A percentile compares a stretch with the other conserved stretches of the same genome.
Conservation (phyloP, 1,284 basidiomycete species). For the Papiliotrema flavescens region DNA sequence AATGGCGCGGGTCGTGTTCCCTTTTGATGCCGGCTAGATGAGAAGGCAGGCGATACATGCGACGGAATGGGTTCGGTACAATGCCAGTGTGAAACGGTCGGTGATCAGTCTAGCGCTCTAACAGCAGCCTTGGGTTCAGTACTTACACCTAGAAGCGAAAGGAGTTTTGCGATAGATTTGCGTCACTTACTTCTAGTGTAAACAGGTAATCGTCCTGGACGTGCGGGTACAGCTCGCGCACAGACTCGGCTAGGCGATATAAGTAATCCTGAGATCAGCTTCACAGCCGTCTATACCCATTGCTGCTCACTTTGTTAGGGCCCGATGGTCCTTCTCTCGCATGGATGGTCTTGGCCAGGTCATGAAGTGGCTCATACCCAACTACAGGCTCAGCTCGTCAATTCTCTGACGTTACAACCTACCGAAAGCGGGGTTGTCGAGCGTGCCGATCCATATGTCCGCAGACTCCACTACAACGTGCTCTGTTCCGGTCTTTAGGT, state of each 20-base stretch:
- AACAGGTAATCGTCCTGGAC: slow-evolving; percentile 43
- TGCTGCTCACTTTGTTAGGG: slow-evolving; percentile 31
- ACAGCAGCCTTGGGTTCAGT: slow-evolving; percentile 7
- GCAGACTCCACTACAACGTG: slow-evolving; percentile 22
- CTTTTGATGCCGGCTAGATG: no score
- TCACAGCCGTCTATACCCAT: not conserved
- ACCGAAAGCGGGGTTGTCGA: slow-evolving; percentile 43
- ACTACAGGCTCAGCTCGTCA: slow-evolving; percentile 18
- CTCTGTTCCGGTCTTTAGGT: slow-evolving; percentile 17
- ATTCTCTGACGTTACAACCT: slow-evolving; percentile 4
- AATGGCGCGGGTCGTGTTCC: no score
- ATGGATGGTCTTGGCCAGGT: slow-evolving; percentile 25
- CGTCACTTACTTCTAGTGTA: slow-evolving; percentile 31
- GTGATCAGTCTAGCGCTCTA: not conserved
- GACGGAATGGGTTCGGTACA: no score
- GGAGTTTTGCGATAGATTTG: not conserved
- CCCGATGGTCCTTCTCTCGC: slow-evolving; percentile 38
- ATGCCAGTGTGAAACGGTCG: no score
- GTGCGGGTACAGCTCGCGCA: slow-evolving; percentile 37
- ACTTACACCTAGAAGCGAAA: not conserved
- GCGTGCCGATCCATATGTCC: slow-evolving; percentile 37
- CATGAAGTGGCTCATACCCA: slow-evolving; percentile 29
- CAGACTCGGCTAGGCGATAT: slow-evolving; percentile 38
- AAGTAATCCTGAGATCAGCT: slow-evolving; percentile 36
- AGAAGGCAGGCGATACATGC: no score